These are phyloP conservation scores for Alternaria metachromatica DNA, from an alignment of 2,329 filamentous ascomycete species.

Conservation along the genomic window DNA sequence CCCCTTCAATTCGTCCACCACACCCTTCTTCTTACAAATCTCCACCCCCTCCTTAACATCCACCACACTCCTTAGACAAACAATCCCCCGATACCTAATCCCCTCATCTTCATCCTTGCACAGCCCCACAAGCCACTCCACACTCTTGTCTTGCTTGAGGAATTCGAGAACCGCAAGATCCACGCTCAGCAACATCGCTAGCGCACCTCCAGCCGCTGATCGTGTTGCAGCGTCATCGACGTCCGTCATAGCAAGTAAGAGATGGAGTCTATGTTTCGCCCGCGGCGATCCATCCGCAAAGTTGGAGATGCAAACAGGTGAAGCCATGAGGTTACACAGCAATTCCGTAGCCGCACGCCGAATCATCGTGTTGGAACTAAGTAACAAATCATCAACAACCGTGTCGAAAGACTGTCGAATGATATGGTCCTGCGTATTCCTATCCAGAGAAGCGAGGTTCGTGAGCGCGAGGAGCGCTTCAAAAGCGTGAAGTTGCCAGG, in stretches of 20 bases:
- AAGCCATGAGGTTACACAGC: constrained; percentile 85
- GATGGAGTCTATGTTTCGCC: constrained; percentile 76
- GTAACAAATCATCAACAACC: constrained; percentile 78
- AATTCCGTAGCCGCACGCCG: constrained; percentile 86
- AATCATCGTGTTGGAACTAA: constrained; percentile 76
- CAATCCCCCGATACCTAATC: constrained; percentile 73
- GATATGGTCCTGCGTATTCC: constrained; percentile 69
- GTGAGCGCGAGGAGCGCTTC: constrained; percentile 91
- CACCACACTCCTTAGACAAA: constrained; percentile 76
- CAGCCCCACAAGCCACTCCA: constrained; percentile 79
- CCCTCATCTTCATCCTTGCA: constrained; percentile 75
- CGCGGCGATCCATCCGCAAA: constrained; percentile 72
- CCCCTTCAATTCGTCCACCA: constrained; percentile 71
- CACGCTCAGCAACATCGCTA: constrained; percentile 83
- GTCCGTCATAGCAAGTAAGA: constrained; percentile 86
- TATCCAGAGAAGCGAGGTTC: constrained; percentile 82
- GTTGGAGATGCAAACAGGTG: constrained; percentile 68
- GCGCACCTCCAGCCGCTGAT: constrained; percentile 82
- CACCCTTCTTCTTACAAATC: constrained; percentile 62
- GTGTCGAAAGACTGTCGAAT: constrained; percentile 75
- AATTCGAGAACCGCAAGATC: constrained; percentile 76
- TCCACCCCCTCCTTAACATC: constrained; percentile 57
- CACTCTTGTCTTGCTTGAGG: constrained; percentile 69
- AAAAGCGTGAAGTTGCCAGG: constrained; percentile 84
- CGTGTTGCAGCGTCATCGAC: constrained; percentile 81